Base-by-base conservation (phyloP, 768 basidiomycete species). In the Suillus paluster region DNA sequence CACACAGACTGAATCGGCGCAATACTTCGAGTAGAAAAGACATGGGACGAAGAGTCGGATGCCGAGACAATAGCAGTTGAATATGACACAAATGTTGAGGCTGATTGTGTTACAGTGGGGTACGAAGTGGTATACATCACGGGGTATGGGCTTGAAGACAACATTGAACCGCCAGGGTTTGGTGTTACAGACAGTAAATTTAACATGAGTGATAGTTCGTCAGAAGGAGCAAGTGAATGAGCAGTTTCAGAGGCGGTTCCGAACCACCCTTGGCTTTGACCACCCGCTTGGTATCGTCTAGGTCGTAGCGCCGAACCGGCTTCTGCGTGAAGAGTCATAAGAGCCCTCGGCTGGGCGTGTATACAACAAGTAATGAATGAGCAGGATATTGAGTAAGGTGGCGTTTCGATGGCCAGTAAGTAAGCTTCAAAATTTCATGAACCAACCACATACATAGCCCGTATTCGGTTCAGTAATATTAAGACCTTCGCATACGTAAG, bases 221-320 rank as follows among this genome's bases (percentile, higher is more conserved):
- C 23, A 27, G 36, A 12, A 55, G 36, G 54, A 25, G 23, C 25
- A 17, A 19, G 11, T 19, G 23, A 54, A 39, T 41, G 83, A 70
- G 84, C 84, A 7, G 83, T 82, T 19, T 83, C 85, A 2, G 84
- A 84, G 2, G 84, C 84, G 65, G 70, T 86, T 14, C 83, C 84
- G 71, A 86, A 84, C 0, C 84, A 85, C 69, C 75, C n/a, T 30
- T 36, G 46, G 65, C 59, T 45, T 30, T 50, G 58, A 23, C 23
- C 58, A 19, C 50, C 23, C 42, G 48, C 36, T 27, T 64, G 64
- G 65, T 58, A 66, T 73, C 66, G 72, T 70, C 53, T 58, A 58
- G 56, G 68, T 73, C 69, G 70, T 72, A 60, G 62, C 49, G 70
- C 64, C 57, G 63, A 68, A 71, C 44, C 66, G 34, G 58, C 58